Evolutionary conservation across 2,329 filamentous ascomycete genomes (phyloP).

Genomic region (Microsporum canis): DNA sequence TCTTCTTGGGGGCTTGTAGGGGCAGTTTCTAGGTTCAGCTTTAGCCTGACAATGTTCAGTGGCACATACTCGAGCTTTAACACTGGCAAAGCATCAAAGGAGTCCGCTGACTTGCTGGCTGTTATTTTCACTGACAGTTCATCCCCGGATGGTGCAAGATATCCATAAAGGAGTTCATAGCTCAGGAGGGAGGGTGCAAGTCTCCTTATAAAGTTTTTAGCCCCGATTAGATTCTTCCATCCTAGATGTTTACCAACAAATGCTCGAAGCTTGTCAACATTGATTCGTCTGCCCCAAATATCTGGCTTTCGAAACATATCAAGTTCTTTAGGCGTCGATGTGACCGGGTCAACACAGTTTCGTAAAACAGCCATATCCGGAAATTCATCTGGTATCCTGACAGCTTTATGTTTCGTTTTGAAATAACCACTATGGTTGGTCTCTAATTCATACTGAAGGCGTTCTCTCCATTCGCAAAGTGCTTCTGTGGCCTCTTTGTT

Average conservation of each 20-base stretch:
- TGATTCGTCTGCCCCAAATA: slow-evolving; percentile 52
- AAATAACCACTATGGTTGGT: slow-evolving; percentile 81
- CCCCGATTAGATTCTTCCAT: slow-evolving; percentile 68
- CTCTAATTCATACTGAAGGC: slow-evolving; percentile 60
- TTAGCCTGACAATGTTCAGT: slow-evolving; percentile 61
- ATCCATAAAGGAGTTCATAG: slow-evolving; percentile 39
- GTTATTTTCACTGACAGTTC: slow-evolving; percentile 49
- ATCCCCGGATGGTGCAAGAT: slow-evolving; percentile 21
- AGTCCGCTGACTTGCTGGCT: slow-evolving; percentile 56
- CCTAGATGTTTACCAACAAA: slow-evolving; percentile 75
- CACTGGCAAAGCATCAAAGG: slow-evolving; percentile 64
- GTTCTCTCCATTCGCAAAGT: slow-evolving; percentile 58
- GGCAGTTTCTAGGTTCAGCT: slow-evolving; percentile 53
- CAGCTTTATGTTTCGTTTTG: slow-evolving; percentile 57
- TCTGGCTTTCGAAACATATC: slow-evolving; percentile 44
- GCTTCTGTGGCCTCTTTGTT: slow-evolving; percentile 42
- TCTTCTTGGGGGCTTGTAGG: not conserved
- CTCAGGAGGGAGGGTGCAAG: slow-evolving; percentile 66
- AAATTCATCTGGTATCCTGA: slow-evolving; percentile 69
- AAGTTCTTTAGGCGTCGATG: slow-evolving; percentile 54
- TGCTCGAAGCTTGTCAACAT: slow-evolving; percentile 55
- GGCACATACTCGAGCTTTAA: slow-evolving; percentile 70
- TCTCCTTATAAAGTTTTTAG: slow-evolving; percentile 71
- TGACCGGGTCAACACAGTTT: slow-evolving; percentile 78
- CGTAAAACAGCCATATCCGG: slow-evolving; percentile 67